Evolutionary conservation across 805 yeast genomes (phyloP), one percentile per base, ranked within the genome.

Genomic region (Cyberlindnera samutprakarnensis): DNA sequence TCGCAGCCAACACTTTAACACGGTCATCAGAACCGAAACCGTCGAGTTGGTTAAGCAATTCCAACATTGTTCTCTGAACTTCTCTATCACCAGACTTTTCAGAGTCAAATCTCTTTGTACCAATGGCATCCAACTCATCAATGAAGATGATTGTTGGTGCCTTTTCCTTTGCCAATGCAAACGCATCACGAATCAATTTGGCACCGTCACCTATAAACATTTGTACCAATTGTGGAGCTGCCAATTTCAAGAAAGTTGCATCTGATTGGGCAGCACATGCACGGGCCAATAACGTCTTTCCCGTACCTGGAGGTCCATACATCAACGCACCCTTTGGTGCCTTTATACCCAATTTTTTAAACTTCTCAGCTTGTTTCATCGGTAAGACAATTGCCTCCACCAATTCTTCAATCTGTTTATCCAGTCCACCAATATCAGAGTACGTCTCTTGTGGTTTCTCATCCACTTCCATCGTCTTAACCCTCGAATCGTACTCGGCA

Each of bases 221-320:
- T 57, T 92, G 98, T 35, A 92, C 96, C 43, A 92, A 75, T 61
- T 92, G 98, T 7, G 98, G 96, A 23, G 97, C 99, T 1, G 96
- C 97, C 35, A 92, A 72, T 55, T 94, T 85, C 55, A 92, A 69
- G 57, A 92, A 92, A 0, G 98, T 92, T 12, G 98, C 98, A 59
- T 88, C 87, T 1, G 97, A 85, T 59, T 92, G 97, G 33, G 96
- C 96, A 16, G 99, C 99, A 64, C 96, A 94, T 2, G 98, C 98
- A 57, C 96, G 78, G 8, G 99, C 99, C 45, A 92, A 69, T 39
- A 92, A 66, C 2, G 98, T 92, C 62, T 92, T 92, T 58, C 99
- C 99, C 2, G 98, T 92, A 58, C 99, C 99, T 33, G 99, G 99
- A 7, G 99, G 97, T 23, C 99, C 99, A 56, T 92, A 92, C 88